phyloP scores from a whole-genome alignment of 2,329 filamentous ascomycete genomes.

The Pseudogymnoascus sp. region DNA sequence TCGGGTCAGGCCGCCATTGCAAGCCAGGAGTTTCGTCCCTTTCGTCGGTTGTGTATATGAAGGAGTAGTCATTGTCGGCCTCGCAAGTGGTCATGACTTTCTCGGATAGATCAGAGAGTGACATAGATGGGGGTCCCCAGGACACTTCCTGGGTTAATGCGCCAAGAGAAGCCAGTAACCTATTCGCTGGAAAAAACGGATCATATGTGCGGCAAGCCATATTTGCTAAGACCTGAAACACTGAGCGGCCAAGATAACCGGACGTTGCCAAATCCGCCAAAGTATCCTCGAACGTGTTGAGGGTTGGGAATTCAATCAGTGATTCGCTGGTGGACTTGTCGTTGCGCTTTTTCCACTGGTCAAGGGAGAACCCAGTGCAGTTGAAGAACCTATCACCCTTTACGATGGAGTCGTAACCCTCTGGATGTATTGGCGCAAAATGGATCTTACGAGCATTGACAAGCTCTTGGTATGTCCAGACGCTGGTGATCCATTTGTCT shows the following conservation, averaged over 20 bases:
- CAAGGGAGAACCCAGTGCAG: background rate
- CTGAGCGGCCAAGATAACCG: constrained; percentile 13
- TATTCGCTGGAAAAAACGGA: constrained; percentile 12
- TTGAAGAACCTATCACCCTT: background rate
- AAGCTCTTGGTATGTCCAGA: constrained; percentile 18
- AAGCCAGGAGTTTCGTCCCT: constrained; percentile 3
- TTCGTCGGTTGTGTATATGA: constrained; percentile 11
- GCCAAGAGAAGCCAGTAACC: constrained; percentile 14
- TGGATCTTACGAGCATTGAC: background rate
- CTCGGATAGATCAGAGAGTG: constrained; percentile 7
- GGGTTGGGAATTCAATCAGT: background rate
- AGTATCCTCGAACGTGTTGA: constrained; percentile 2
- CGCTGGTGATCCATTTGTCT: constrained; percentile 15
- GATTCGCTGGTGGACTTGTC: background rate
- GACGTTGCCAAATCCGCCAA: constrained; percentile 10
- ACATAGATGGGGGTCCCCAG: constrained; percentile 12
- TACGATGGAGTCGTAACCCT: background rate
- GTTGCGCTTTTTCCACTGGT: background rate
- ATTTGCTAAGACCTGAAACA: constrained; percentile 13
- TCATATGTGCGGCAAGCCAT: constrained; percentile 13
- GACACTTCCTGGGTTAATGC: constrained; percentile 15
- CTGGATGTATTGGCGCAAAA: background rate
- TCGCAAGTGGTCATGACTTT: constrained; percentile 14
- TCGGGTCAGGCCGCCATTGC: constrained; percentile 4
- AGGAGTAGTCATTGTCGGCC: constrained; percentile 12